Conservation (phyloP, 768 basidiomycete species). For the Boletus huronensis region DNA sequence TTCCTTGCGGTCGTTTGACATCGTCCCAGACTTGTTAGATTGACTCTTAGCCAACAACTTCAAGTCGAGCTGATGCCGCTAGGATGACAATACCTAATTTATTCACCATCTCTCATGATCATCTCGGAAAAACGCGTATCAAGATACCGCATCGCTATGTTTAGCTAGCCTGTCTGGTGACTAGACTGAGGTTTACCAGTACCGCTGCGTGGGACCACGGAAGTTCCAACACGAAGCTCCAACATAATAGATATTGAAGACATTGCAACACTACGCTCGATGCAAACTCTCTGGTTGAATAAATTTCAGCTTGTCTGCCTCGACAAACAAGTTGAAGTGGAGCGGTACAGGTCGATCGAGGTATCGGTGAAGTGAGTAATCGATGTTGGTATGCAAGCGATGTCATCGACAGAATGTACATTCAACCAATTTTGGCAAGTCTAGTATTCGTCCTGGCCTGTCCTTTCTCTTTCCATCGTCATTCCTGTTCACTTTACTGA, state of each 20-base stretch:
- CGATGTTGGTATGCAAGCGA: background rate
- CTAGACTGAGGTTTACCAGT: too few relatives aligned
- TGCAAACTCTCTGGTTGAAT: background rate
- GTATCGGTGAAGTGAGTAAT: background rate
- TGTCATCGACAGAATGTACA: background rate
- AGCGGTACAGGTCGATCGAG: too few relatives aligned
- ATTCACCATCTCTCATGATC: background rate
- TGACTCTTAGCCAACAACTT: slow-evolving; percentile 8
- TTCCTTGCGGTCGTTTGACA: slow-evolving; percentile 22
- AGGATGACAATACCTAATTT: background rate
- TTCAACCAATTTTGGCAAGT: background rate
- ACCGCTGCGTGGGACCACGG: too few relatives aligned
- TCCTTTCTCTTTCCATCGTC: background rate
- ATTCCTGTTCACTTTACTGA: background rate
- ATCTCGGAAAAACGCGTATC: too few relatives aligned
- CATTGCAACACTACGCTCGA: background rate
- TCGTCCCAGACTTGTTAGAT: background rate
- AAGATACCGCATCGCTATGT: background rate
- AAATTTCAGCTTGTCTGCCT: too few relatives aligned
- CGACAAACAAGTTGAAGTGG: too few relatives aligned
- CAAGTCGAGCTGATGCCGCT: slow-evolving; percentile 6
- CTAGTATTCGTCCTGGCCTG: background rate
- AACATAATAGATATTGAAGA: too few relatives aligned
- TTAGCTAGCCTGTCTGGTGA: background rate
- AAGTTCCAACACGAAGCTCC: too few relatives aligned